These are phyloP conservation scores for Phycomyces blakesleeanus DNA, from an alignment of 192 early-diverging fungal species.

Conservation along the genomic window DNA sequence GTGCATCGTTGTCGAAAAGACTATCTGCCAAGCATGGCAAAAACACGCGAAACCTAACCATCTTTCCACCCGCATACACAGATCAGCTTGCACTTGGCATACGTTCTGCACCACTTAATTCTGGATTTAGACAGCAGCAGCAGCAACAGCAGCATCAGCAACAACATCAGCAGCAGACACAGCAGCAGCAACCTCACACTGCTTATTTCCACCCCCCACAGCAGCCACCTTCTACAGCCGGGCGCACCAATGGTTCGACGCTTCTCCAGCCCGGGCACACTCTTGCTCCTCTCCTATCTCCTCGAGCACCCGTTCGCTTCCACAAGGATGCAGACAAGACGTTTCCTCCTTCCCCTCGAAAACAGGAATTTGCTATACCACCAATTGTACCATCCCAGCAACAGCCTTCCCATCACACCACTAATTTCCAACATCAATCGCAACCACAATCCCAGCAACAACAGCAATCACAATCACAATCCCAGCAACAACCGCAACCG, in stretches of 20 bases:
- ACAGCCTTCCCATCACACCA: slow-evolving; percentile 5
- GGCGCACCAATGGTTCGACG: neutral
- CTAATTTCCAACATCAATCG: slow-evolving; percentile 9
- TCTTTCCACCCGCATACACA: slow-evolving; percentile 47
- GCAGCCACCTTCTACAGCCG: slow-evolving; percentile 1
- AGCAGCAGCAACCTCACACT: slow-evolving; percentile 3
- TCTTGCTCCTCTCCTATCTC: slow-evolving; percentile 33
- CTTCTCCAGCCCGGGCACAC: slow-evolving; percentile 17
- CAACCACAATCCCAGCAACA: neutral
- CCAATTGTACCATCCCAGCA: slow-evolving; percentile 39
- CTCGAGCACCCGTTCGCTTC: slow-evolving; percentile 16
- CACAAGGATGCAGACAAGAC: slow-evolving; percentile 6
- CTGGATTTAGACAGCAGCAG: slow-evolving; percentile 31
- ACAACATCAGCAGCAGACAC: slow-evolving; percentile 7
- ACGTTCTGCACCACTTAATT: slow-evolving; percentile 47
- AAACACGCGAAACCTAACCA: slow-evolving; percentile 46
- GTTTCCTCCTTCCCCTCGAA: slow-evolving; percentile 10
- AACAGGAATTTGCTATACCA: slow-evolving; percentile 28
- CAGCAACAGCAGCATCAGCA: slow-evolving; percentile 27
- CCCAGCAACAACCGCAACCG: neutral
- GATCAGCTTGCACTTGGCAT: slow-evolving; percentile 37
- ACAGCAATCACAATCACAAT: neutral
- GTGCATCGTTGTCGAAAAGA: slow-evolving; percentile 19
- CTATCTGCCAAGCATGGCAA: slow-evolving; percentile 35
- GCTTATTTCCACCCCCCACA: slow-evolving; percentile 31